Evolutionary conservation across 345 rosid genomes (phyloP).

Genomic region (Pistacia atlantica): DNA sequence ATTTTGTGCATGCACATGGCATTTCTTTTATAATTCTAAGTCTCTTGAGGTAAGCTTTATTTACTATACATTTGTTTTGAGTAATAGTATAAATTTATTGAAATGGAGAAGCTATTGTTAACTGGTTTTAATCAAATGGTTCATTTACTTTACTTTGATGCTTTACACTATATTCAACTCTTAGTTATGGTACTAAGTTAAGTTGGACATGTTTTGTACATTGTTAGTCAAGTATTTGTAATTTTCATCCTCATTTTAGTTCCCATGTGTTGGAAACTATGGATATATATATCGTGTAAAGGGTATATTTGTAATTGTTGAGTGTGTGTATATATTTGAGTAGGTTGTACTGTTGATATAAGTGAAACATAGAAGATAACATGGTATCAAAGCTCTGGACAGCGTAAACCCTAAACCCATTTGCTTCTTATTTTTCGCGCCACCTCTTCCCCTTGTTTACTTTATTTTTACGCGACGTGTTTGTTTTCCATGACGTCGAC

Average conservation of each 20-base stretch:
- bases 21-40: slow-evolving; percentile 91
- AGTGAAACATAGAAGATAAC: no score
- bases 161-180: neutral
- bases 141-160: slow-evolving; percentile 6
- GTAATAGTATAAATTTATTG: slow-evolving; percentile 1
- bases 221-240: neutral
- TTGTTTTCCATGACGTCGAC: no score
- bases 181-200: neutral
- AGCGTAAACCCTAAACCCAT: no score
- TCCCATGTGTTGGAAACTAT: neutral
- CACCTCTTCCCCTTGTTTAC: no score
- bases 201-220: neutral
- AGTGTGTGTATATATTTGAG: no score
- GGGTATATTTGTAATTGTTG: no score
- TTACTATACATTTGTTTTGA: neutral
- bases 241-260: neutral
- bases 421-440: no score
- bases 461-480: no score
- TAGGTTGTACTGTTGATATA: no score
- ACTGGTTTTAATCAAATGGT: neutral
- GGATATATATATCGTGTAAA: no score
- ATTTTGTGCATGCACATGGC: slow-evolving; percentile 96
- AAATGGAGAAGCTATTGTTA: neutral
- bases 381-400: no score
- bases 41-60: slow-evolving; percentile 74